A percentile compares a stretch with the other conserved stretches of the same genome.
Evolutionary conservation across 2,329 filamentous ascomycete genomes (phyloP).

Genomic region (Lecanoromycetidae sp.): DNA sequence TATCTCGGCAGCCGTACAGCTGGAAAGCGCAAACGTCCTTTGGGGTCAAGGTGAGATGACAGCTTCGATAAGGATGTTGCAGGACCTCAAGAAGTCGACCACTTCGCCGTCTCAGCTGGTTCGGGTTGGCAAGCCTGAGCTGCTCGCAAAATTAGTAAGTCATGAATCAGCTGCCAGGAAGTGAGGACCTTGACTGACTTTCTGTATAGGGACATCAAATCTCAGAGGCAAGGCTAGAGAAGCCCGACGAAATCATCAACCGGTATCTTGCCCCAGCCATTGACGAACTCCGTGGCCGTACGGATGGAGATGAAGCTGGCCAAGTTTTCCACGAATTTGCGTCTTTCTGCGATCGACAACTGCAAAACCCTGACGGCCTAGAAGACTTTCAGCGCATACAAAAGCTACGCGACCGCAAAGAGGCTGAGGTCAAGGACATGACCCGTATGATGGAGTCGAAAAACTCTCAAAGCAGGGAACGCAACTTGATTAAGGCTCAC

Average conservation of each 20-base stretch:
- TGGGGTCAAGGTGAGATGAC: slow-evolving; percentile 91
- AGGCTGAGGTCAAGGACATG: slow-evolving; percentile 65
- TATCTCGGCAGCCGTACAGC: slow-evolving; percentile 62
- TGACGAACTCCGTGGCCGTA: slow-evolving; percentile 59
- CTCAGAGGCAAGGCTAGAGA: slow-evolving; percentile 79
- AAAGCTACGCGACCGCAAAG: slow-evolving; percentile 67
- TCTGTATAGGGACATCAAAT: slow-evolving; percentile 59
- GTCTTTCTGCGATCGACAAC: slow-evolving; percentile 83
- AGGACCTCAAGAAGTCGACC: slow-evolving; percentile 53
- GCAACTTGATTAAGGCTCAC: slow-evolving; percentile 46
- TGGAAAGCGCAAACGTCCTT: slow-evolving; percentile 77
- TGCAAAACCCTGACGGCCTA: slow-evolving; percentile 71
- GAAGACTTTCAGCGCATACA: slow-evolving; percentile 75
- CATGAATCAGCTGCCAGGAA: too few relatives aligned
- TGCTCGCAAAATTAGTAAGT: slow-evolving; percentile 67
- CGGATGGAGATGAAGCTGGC: slow-evolving; percentile 61
- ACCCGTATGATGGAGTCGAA: slow-evolving; percentile 44
- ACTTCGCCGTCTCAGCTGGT: slow-evolving; percentile 58
- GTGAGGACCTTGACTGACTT: slow-evolving; percentile 6
- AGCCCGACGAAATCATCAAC: slow-evolving; percentile 78
- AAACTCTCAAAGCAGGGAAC: slow-evolving; percentile 37
- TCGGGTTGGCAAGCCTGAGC: slow-evolving; percentile 58
- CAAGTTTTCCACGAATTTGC: slow-evolving; percentile 92
- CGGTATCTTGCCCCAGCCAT: slow-evolving; percentile 77
- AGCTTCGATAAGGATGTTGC: slow-evolving; percentile 78